Evolutionary conservation across 257 asterid genomes (phyloP).

Genomic region (Paulownia fortunei): DNA sequence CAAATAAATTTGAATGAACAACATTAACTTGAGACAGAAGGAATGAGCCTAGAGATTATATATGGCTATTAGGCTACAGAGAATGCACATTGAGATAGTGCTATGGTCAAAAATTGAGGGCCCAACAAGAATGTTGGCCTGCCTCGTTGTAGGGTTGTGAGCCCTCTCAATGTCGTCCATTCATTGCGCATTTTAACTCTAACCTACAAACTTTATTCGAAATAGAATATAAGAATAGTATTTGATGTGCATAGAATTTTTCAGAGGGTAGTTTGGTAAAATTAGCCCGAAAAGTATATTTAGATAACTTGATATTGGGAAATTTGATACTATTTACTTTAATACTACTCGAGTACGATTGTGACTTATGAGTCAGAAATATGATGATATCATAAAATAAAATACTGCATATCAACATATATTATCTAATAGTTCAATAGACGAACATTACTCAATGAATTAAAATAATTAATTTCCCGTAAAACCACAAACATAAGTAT

Average conservation of each 20-base stretch:
- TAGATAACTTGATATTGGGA: background rate
- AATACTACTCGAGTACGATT: too few relatives aligned
- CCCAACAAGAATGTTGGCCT: slow-evolving; percentile 20
- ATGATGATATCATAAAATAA: too few relatives aligned
- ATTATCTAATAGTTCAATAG: too few relatives aligned
- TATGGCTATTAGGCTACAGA: background rate
- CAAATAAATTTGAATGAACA: background rate
- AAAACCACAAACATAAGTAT: too few relatives aligned
- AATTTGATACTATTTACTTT: background rate
- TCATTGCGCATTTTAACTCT: slow-evolving; percentile 13
- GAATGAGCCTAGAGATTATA: background rate
- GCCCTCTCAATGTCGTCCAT: slow-evolving; percentile 16
- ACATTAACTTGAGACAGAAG: background rate
- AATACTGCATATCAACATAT: too few relatives aligned
- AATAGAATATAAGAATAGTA: background rate
- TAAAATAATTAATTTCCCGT: too few relatives aligned
- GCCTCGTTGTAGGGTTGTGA: background rate
- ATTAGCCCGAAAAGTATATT: background rate
- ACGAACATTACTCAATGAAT: background rate
- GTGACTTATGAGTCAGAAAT: too few relatives aligned
- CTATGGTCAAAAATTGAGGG: slow-evolving; percentile 4
- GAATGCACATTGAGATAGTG: background rate
- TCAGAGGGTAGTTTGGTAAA: background rate
- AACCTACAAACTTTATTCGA: slow-evolving; percentile 20
- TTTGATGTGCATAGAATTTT: background rate